A percentile compares a stretch with the other conserved stretches of the same genome.
These are phyloP conservation scores for Rugonectria rugulosa DNA, from an alignment of 2,329 filamentous ascomycete genomes.

Conservation along the genomic window DNA sequence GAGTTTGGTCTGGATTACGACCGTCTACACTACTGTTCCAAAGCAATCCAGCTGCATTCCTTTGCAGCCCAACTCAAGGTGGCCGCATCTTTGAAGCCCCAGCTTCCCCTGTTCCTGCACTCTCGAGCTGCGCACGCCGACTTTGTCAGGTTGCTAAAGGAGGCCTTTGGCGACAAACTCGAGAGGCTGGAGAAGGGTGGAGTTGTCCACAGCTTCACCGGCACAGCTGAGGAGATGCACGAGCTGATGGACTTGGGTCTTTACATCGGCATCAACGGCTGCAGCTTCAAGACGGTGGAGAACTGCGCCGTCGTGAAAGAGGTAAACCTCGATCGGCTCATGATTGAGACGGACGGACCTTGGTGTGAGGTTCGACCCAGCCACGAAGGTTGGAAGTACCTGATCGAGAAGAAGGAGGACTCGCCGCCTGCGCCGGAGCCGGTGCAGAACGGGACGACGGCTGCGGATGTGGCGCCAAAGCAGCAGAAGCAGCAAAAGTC, in stretches of 20 bases:
- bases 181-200: slow-evolving; percentile 76
- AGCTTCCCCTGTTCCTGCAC: slow-evolving; percentile 90
- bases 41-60: slow-evolving; percentile 81
- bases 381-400: slow-evolving; percentile 82
- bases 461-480: slow-evolving; percentile 32
- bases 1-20: slow-evolving; percentile 98
- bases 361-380: slow-evolving; percentile 95
- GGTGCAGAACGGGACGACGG: slow-evolving; percentile 33
- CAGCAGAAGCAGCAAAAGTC: slow-evolving; percentile 49
- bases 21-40: slow-evolving; percentile 81
- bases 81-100: slow-evolving; percentile 71
- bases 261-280: slow-evolving; percentile 95
- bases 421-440: slow-evolving; percentile 24
- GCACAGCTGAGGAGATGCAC: slow-evolving; percentile 83
- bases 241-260: slow-evolving; percentile 81
- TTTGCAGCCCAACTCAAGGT: slow-evolving; percentile 86
- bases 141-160: slow-evolving; percentile 76
- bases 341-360: slow-evolving; percentile 96
- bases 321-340: slow-evolving; percentile 79
- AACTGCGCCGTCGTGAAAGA: slow-evolving; percentile 86
- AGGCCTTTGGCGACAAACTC: slow-evolving; percentile 63
- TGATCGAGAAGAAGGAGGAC: slow-evolving; percentile 54
- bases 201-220: slow-evolving; percentile 95
- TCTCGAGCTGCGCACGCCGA: slow-evolving; percentile 86
- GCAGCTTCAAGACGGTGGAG: slow-evolving; percentile 92